Evolutionary conservation across 108 stramenopile genomes (phyloP).

Genomic region (Aureococcus anophagefferens): DNA sequence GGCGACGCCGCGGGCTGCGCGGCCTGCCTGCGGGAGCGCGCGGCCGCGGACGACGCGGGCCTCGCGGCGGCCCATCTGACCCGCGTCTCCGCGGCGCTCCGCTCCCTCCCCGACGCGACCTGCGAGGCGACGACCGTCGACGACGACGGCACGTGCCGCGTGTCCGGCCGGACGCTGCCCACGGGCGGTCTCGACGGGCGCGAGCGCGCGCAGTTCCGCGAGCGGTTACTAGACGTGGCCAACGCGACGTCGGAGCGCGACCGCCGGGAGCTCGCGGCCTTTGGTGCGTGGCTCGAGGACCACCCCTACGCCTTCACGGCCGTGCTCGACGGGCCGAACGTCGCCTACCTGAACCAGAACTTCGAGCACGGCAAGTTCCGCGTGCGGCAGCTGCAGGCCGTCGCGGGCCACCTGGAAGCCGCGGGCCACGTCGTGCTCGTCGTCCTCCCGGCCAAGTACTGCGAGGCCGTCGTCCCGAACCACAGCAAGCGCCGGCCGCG

Average conservation of each 20-base stretch:
- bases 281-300: conserved; percentile 9
- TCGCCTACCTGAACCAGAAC: conserved; percentile 32
- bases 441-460: conserved; percentile 25
- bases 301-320: conserved; percentile 11
- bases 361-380: conserved; percentile 26
- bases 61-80: too few relatives aligned
- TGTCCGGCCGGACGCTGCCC: too few relatives aligned
- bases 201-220: too few relatives aligned
- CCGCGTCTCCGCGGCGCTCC: too few relatives aligned
- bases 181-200: too few relatives aligned
- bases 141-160: too few relatives aligned
- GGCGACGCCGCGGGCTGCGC: too few relatives aligned
- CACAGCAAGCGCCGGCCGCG: conserved; percentile 2
- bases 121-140: too few relatives aligned
- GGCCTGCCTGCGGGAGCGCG: too few relatives aligned
- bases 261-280: not conserved
- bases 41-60: too few relatives aligned
- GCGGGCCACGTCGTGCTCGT: conserved; percentile 19
- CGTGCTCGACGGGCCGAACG: conserved; percentile 32
- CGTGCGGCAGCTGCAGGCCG: conserved; percentile 18
- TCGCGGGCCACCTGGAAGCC: conserved; percentile 19
- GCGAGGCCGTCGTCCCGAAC: conserved; percentile 19
- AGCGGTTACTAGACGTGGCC: too few relatives aligned
- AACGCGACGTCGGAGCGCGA: not conserved
- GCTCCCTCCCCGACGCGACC: too few relatives aligned